Evolutionary conservation across 495 filamentous ascomycete species (phyloP), one percentile per base, ranked within the genome.

Genomic region (Diplogelasinospora grovesii): DNA sequence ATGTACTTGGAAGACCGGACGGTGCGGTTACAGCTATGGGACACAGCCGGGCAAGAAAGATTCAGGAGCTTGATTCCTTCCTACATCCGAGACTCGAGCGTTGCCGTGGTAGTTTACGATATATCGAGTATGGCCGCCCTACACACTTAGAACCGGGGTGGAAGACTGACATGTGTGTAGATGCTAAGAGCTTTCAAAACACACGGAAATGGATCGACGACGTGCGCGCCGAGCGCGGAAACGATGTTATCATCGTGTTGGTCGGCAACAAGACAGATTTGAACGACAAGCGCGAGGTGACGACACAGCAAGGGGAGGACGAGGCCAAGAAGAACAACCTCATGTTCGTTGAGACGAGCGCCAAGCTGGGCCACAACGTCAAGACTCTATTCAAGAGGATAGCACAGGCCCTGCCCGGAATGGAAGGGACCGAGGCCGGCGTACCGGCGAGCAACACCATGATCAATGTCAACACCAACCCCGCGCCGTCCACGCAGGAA

Each of bases 1-100:
- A 98, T 98, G 92, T 98, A 98, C 65, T 85, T 98, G 30, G 92
- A 98, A 73, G 92, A 98, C 65, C 79, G 92, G 52, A 98, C 92
- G 25, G 93, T 98, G 24, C 87, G 92, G 52, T 73, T 98, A 60
- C 92, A 98, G 50, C 79, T 98, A 45, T 98, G 92, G 92, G 92
- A 98, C 61, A 98, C 92, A 5, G 92, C 92, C 30, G 92, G 92
- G 36, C 92, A 98, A 60, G 92, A 98, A 65, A 78, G 92, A 46
- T 98, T 98, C 69, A 85, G 92, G 57, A 92, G 85, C 56, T 63
- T 98, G 52, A 98, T 98, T 48, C 92, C 92, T 22, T 95, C 88
- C 11, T 98, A 98, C 68, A 98, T 98, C 50, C 86, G 92, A 50
- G 92, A 98, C 70, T 93, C 86, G 11, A 88, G 82, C 56, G 92